Evolutionary conservation across 2,329 filamentous ascomycete genomes (phyloP), one percentile per base, ranked within the genome.

Genomic region (Pseudofabraea citricarpa): DNA sequence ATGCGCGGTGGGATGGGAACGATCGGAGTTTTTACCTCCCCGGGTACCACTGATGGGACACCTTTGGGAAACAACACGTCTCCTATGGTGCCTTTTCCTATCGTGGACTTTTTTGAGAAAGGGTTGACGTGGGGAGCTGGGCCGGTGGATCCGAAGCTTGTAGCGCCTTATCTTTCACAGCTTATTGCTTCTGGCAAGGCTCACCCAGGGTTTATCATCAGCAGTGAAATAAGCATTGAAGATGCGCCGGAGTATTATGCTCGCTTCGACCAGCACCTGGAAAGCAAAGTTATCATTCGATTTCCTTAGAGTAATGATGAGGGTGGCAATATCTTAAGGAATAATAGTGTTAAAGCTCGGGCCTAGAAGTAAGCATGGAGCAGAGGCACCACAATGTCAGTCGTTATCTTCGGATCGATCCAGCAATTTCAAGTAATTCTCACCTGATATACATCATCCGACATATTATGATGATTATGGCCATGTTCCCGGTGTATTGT

Each of bases 271-370:
- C 22, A 40, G 1, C 37, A 40, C 10, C 21, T 26, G 21, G 37
- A 40, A 27, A 40, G 24, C 23, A 40, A 40, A 16, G 37, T 40
- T 7, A 26, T 26, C 20, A 40, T 40, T 26, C 33, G 19, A 16
- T 36, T 36, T 36, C 15, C 33, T 36, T 36, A n/a, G n/a, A n/a
- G n/a, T n/a, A n/a, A n/a, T n/a, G n/a, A n/a, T n/a, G n/a, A n/a
- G n/a, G n/a, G n/a, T n/a, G n/a, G n/a, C n/a, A n/a, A n/a, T n/a
- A n/a, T n/a, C n/a, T n/a, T n/a, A n/a, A n/a, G n/a, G n/a, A n/a
- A n/a, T n/a, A n/a, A n/a, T n/a, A n/a, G n/a, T n/a, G n/a, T n/a
- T n/a, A n/a, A n/a, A n/a, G n/a, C n/a, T n/a, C n/a, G n/a, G n/a
- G n/a, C n/a, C n/a, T n/a, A n/a, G n/a, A n/a, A n/a, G n/a, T n/a